phyloP scores from a whole-genome alignment of 2,329 filamentous ascomycete species.

The Fusarium beomiforme region DNA sequence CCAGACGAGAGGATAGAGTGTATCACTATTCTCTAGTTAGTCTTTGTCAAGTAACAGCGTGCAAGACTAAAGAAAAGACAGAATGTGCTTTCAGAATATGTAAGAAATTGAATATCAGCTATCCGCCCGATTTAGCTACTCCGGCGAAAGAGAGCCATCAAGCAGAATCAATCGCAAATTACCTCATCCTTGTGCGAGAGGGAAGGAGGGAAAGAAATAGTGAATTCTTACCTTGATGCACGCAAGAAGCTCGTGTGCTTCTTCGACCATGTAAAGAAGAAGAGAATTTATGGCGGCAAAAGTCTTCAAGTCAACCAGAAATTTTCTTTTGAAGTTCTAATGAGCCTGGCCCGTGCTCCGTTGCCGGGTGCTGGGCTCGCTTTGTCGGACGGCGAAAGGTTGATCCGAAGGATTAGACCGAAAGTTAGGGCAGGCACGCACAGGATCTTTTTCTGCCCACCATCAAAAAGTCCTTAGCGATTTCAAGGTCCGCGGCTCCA shows the following conservation, averaged over 20 bases:
- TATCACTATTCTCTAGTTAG: slow-evolving; percentile 41
- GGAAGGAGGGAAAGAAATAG: slow-evolving; percentile 1
- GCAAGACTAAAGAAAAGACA: slow-evolving; percentile 38
- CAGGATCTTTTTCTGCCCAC: slow-evolving; percentile 52
- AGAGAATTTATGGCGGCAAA: slow-evolving; percentile 5
- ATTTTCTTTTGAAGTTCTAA: slow-evolving; percentile 44
- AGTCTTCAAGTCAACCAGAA: slow-evolving; percentile 11
- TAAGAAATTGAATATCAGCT: slow-evolving; percentile 96
- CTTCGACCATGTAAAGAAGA: slow-evolving; percentile 11
- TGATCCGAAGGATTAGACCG: slow-evolving; percentile 41
- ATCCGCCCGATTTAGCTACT: slow-evolving; percentile 79
- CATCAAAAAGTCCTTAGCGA: slow-evolving; percentile 55
- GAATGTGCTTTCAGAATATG: slow-evolving; percentile 84
- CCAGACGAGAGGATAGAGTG: neutral
- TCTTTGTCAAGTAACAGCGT: slow-evolving; percentile 26
- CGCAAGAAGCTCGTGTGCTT: slow-evolving; percentile 27
- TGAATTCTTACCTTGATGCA: slow-evolving; percentile 45
- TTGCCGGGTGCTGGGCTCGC: neutral
- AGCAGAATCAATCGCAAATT: slow-evolving; percentile 98
- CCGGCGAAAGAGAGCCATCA: slow-evolving; percentile 90
- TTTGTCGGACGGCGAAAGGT: slow-evolving; percentile 41
- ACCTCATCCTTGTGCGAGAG: slow-evolving; percentile 75
- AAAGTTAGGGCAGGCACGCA: slow-evolving; percentile 51
- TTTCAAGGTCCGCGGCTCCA: slow-evolving; percentile 50
- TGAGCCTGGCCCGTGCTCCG: slow-evolving; percentile 34